Conservation (phyloP, 2,329 filamentous ascomycete species). For the Fusarium aywerte region DNA sequence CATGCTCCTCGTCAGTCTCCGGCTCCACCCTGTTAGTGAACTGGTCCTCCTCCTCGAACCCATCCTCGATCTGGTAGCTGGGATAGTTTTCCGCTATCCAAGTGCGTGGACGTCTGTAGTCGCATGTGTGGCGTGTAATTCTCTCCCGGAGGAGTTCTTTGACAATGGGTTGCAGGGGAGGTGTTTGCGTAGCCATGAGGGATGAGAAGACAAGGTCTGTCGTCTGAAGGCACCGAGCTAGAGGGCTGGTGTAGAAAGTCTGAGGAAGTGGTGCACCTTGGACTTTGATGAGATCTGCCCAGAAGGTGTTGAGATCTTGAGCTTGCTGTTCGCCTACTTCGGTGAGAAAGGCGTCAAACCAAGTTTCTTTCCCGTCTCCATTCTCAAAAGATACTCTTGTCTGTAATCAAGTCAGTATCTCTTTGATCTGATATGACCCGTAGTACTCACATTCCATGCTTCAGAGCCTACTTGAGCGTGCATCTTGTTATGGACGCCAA, state of each 20-base stretch:
- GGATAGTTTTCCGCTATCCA: constrained; percentile 64
- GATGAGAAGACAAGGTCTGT: constrained; percentile 61
- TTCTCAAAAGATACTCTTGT: constrained; percentile 54
- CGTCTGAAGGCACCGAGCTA: constrained; percentile 69
- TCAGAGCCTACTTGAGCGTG: constrained; percentile 66
- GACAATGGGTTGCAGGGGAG: constrained; percentile 61
- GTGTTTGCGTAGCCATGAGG: constrained; percentile 51
- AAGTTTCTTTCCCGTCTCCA: constrained; percentile 52
- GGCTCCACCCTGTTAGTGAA: constrained; percentile 60
- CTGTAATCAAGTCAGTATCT: constrained; percentile 28
- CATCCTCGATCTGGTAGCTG: constrained; percentile 61
- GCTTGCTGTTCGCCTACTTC: constrained; percentile 65
- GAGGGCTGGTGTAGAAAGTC: constrained; percentile 66
- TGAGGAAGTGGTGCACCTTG: constrained; percentile 64
- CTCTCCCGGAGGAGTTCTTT: constrained; percentile 70
- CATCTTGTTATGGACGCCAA: constrained; percentile 62
- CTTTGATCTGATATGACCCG: neutral
- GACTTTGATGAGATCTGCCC: constrained; percentile 56
- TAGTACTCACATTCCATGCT: constrained; percentile 61
- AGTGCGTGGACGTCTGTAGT: constrained; percentile 61
- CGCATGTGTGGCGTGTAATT: constrained; percentile 70
- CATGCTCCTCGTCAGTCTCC: constrained; percentile 62
- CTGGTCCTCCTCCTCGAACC: constrained; percentile 65
- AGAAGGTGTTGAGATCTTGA: constrained; percentile 61
- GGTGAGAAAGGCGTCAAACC: constrained; percentile 62